These are phyloP conservation scores for Verticillium nonalfalfae DNA, from an alignment of 2,329 filamentous ascomycete genomes.

Conservation along the genomic window DNA sequence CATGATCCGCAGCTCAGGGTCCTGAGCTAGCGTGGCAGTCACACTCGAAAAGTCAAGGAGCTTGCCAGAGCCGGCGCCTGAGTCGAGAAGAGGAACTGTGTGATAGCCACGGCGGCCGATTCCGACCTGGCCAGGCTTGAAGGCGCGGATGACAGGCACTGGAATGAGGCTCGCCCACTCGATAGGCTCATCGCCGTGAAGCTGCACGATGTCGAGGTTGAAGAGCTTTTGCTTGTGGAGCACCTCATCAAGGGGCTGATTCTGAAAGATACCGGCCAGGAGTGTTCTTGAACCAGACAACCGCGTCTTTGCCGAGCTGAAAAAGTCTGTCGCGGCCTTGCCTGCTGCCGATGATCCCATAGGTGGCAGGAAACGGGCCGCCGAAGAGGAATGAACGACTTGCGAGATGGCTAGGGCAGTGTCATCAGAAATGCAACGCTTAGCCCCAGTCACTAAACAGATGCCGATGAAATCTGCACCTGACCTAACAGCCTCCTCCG, in stretches of 20 bases:
- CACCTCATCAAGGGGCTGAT: conserved; percentile 80
- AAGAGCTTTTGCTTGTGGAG: conserved; percentile 71
- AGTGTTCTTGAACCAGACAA: conserved; percentile 57
- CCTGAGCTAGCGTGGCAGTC: conserved; percentile 56
- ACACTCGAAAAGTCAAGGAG: conserved; percentile 68
- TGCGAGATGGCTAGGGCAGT: conserved; percentile 75
- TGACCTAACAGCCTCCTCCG: conserved; percentile 71
- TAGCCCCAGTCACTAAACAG: conserved; percentile 77
- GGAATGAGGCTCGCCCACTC: conserved; percentile 90
- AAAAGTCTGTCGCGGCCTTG: conserved; percentile 57
- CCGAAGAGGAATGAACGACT: conserved; percentile 64
- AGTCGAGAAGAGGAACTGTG: conserved; percentile 76
- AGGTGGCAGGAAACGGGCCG: conserved; percentile 23
- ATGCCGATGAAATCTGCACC: conserved; percentile 92
- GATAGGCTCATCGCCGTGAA: conserved; percentile 86
- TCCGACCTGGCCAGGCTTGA: conserved; percentile 69
- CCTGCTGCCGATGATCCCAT: conserved; percentile 3
- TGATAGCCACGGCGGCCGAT: conserved; percentile 75
- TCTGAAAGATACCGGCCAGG: conserved; percentile 89
- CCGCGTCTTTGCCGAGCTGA: conserved; percentile 45
- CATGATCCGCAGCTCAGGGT: conserved; percentile 66
- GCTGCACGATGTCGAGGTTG: conserved; percentile 79
- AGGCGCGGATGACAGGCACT: conserved; percentile 83
- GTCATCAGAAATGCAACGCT: conserved; percentile 72
- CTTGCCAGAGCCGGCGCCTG: conserved; percentile 77